Evolutionary conservation across 805 yeast species (phyloP).

Genomic region (Candida sanyiensis): DNA sequence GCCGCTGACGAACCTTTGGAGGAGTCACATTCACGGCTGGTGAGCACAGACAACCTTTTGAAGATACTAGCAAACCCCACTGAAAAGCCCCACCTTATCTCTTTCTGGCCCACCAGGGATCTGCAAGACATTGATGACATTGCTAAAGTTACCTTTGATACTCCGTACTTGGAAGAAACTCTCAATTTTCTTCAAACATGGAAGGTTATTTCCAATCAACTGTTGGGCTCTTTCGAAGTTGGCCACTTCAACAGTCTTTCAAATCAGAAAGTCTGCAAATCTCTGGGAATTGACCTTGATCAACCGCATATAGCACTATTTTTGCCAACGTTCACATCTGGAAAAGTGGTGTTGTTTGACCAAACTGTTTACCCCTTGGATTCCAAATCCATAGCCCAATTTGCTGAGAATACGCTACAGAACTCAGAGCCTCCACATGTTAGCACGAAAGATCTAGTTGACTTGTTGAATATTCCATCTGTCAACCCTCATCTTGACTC

Average conservation of each 20-base stretch:
- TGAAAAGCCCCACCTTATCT: slow-evolving; percentile 46
- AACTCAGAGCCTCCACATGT: slow-evolving; percentile 37
- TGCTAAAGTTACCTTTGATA: slow-evolving; percentile 30
- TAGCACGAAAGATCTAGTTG: slow-evolving; percentile 16
- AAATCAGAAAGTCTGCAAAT: slow-evolving; percentile 44
- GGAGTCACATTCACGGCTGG: slow-evolving; percentile 35
- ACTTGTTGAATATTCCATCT: slow-evolving; percentile 5
- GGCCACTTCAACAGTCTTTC: slow-evolving; percentile 59
- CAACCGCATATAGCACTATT: slow-evolving; percentile 44
- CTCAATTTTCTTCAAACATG: slow-evolving; percentile 48
- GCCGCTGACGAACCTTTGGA: slow-evolving; percentile 33
- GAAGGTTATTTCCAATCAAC: slow-evolving; percentile 49
- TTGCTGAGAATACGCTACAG: slow-evolving; percentile 42
- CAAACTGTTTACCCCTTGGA: slow-evolving; percentile 20
- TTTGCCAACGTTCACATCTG: slow-evolving; percentile 43
- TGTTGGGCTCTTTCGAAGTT: slow-evolving; percentile 34
- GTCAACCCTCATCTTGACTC: background rate
- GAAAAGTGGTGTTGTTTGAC: slow-evolving; percentile 35
- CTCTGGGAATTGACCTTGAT: slow-evolving; percentile 38
- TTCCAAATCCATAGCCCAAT: slow-evolving; percentile 32
- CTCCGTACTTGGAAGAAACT: slow-evolving; percentile 46
- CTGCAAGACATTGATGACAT: slow-evolving; percentile 30
- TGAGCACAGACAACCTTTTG: slow-evolving; percentile 39
- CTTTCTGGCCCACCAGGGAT: slow-evolving; percentile 59
- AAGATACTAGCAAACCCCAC: slow-evolving; percentile 38